Evolutionary conservation across 2,329 filamentous ascomycete species (phyloP).

Genomic region (Fusarium zealandicum): DNA sequence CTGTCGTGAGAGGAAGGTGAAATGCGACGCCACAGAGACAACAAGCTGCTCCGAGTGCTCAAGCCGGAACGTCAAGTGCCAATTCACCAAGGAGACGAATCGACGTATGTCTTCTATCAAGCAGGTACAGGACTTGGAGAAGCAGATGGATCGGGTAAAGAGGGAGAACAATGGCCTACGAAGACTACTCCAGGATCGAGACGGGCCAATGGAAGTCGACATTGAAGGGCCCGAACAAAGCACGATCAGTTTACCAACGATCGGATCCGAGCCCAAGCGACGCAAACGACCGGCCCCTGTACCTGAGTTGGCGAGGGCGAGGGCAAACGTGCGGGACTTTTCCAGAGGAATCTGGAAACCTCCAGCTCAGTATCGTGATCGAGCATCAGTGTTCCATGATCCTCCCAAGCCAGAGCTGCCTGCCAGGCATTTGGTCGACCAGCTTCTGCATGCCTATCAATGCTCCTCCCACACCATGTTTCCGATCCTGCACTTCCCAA

Average conservation of each 20-base stretch:
- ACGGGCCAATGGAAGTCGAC: constrained; percentile 59
- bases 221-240: constrained; percentile 57
- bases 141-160: constrained; percentile 81
- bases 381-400: constrained; percentile 57
- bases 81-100: constrained; percentile 99
- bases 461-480: constrained; percentile 79
- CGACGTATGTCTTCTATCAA: constrained; percentile 99
- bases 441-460: constrained; percentile 78
- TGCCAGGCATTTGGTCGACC: constrained; percentile 71
- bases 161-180: constrained; percentile 80
- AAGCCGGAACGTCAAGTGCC: constrained; percentile 94
- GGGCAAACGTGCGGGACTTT: constrained; percentile 74
- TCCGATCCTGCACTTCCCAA: constrained; percentile 88
- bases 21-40: constrained; percentile 96
- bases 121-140: constrained; percentile 96
- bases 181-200: constrained; percentile 64
- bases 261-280: constrained; percentile 70
- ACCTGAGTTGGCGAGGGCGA: constrained; percentile 74
- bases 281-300: constrained; percentile 67
- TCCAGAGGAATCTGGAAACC: constrained; percentile 82
- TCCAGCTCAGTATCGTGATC: constrained; percentile 70
- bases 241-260: constrained; percentile 66
- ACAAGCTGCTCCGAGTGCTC: constrained; percentile 97
- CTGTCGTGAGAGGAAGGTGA: constrained; percentile 84
- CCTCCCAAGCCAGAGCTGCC: constrained; percentile 71